Evolutionary conservation across 1,284 basidiomycete species (phyloP).

Genomic region (Ceratorhiza oryzae-sativae): DNA sequence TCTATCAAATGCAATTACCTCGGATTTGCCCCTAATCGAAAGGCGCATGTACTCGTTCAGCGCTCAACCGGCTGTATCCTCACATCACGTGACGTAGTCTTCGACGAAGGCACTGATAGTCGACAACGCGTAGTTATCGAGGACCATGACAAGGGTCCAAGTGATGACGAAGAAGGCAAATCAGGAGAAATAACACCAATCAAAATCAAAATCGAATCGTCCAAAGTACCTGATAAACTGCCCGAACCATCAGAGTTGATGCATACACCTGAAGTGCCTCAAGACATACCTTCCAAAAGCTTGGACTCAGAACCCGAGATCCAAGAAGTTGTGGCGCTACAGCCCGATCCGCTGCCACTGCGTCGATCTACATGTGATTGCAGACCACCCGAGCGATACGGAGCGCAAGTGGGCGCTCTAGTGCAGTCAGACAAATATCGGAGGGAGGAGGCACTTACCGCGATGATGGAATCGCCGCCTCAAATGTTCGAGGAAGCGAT

Average conservation of each 20-base stretch:
- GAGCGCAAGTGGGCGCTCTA: background rate
- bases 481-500: slow-evolving; percentile 18
- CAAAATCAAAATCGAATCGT: too few species aligned
- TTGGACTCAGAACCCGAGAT: background rate
- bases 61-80: background rate
- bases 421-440: slow-evolving; percentile 9
- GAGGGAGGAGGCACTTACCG: background rate
- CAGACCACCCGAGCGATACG: background rate
- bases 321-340: background rate
- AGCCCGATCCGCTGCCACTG: background rate
- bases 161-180: background rate
- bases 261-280: slow-evolving; percentile 44
- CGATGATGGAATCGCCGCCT: background rate
- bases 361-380: background rate
- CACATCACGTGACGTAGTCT: slow-evolving; percentile 24
- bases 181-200: background rate
- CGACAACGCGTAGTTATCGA: slow-evolving; percentile 6
- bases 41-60: slow-evolving; percentile 10
- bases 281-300: background rate
- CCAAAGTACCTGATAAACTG: too few species aligned
- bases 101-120: slow-evolving; percentile 2
- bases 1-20: slow-evolving; percentile 13
- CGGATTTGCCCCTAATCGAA: slow-evolving; percentile 12
- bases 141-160: background rate
- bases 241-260: too few species aligned